A percentile compares a stretch with the other conserved stretches of the same genome.
These are phyloP conservation scores for Mycena floridula DNA, from an alignment of 768 basidiomycete genomes.

Conservation along the genomic window DNA sequence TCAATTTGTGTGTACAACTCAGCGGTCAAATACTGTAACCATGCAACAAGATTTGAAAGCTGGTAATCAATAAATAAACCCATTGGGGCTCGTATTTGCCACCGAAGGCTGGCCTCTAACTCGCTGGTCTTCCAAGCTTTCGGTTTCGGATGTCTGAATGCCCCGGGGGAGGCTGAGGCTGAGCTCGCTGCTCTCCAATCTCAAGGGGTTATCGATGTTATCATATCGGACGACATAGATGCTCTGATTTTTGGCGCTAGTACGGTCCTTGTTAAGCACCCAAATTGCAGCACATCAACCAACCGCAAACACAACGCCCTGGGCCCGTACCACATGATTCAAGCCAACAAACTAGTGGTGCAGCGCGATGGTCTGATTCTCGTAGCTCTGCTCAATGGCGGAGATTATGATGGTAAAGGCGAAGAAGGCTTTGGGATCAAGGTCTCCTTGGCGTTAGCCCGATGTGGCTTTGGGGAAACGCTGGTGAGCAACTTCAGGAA, in stretches of 20 bases:
- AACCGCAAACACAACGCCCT: no score
- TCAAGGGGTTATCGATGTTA: conserved; percentile 53
- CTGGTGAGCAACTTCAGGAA: conserved; percentile 54
- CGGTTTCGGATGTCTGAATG: no score
- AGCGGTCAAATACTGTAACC: no score
- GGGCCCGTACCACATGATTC: no score
- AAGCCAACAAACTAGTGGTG: conserved; percentile 33
- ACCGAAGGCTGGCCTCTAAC: no score
- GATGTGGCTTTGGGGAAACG: conserved; percentile 73
- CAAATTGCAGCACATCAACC: no score
- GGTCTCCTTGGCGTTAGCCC: conserved; percentile 73
- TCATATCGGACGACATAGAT: conserved; percentile 65
- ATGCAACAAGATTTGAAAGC: no score
- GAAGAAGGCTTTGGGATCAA: conserved; percentile 60
- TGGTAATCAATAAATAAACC: no score
- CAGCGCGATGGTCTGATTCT: conserved; percentile 65
- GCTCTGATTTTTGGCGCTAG: conserved; percentile 59
- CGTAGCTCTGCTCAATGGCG: conserved; percentile 81
- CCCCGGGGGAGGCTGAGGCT: conserved; percentile 58
- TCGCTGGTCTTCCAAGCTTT: no score
- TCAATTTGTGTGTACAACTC: no score
- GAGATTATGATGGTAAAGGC: conserved; percentile 80
- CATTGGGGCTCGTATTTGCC: no score
- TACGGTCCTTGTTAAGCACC: conserved; percentile 46
- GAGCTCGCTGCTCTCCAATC: conserved; percentile 58